Evolutionary conservation across 331 rosid genomes (phyloP).

Genomic region (Cucumis variabilis): DNA sequence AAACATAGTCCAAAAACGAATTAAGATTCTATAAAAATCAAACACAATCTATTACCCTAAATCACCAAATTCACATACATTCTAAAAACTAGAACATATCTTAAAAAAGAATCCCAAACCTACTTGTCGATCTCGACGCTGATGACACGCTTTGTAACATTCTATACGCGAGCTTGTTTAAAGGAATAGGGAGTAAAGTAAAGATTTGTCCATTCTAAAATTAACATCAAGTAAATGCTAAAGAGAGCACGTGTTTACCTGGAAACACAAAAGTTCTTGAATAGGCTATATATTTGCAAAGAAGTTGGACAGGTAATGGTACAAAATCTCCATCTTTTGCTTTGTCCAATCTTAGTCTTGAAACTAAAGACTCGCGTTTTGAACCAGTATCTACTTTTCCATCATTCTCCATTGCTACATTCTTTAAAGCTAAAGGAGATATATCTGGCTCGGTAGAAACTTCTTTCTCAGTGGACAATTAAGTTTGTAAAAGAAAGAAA

Average conservation of each 20-base stretch:
- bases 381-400: slow-evolving; percentile 50
- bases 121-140: too few species aligned
- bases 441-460: slow-evolving; percentile 44
- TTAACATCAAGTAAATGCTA: slow-evolving; percentile 23
- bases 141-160: too few species aligned
- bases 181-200: too few species aligned
- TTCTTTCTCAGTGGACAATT: slow-evolving; percentile 31
- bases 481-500: not conserved
- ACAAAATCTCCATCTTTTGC: slow-evolving; percentile 69
- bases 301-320: slow-evolving; percentile 88
- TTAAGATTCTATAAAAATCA: too few species aligned
- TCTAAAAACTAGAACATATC: too few species aligned
- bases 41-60: too few species aligned
- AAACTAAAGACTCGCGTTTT: slow-evolving; percentile 65
- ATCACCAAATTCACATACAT: too few species aligned
- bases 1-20: too few species aligned
- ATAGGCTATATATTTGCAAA: slow-evolving; percentile 92
- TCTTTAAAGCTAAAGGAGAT: slow-evolving; percentile 46
- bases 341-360: slow-evolving; percentile 77
- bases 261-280: slow-evolving; percentile 82
- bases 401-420: slow-evolving; percentile 51
- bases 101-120: too few species aligned
- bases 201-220: too few species aligned
- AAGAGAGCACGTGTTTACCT: slow-evolving; percentile 63
- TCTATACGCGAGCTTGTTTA: too few species aligned